Base-by-base conservation (phyloP, 345 rosid genomes). In the Euphorbia peplus region DNA sequence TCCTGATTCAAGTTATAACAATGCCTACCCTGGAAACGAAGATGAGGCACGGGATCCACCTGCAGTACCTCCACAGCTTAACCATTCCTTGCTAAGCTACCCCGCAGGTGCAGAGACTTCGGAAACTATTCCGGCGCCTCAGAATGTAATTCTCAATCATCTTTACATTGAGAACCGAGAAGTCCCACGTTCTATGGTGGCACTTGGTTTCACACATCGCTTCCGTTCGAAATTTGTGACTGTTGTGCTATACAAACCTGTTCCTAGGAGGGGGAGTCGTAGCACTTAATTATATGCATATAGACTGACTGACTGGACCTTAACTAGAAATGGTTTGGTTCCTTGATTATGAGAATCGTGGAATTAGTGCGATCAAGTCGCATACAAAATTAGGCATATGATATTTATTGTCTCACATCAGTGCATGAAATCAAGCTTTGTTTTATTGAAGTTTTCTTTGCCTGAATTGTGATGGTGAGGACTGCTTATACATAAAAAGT, bases 21-120 rank as follows among this genome's bases (percentile, higher is more conserved):
- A 86, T 64, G 77, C 65, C 14, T 86, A 85, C 75, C 81, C 86
- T 4, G 61, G 87, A 28, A 70, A 55, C 8, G 96, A 88, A 83
- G 99, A 90, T 14, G 99, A 92, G 51, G 81, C 88, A 47, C 90
- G 91, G 15, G 99, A 92, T 74, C 99, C 98, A 1, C 99, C 99
- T 67, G 51, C 70, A 0, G 90, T 83, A 15, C 99, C 99, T 0
- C 80, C 86, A 37, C 99, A 95, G 69, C 87, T 95, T 67, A 91
- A 85, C 29, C 85, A 74, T 24, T 70, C 95, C 42, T 73, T 86
- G 73, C 88, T 90, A 16, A 75, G 89, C 77, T 73, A 71, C 80
- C 81, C 90, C 0, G 78, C 87, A 14, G 76, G 75, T 72, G 78
- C 77, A 67, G 88, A 87, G 32, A 52, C 73, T 62, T 60, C 76